Conservation (phyloP, 345 rosid species). For the Schrenkiella parvula region DNA sequence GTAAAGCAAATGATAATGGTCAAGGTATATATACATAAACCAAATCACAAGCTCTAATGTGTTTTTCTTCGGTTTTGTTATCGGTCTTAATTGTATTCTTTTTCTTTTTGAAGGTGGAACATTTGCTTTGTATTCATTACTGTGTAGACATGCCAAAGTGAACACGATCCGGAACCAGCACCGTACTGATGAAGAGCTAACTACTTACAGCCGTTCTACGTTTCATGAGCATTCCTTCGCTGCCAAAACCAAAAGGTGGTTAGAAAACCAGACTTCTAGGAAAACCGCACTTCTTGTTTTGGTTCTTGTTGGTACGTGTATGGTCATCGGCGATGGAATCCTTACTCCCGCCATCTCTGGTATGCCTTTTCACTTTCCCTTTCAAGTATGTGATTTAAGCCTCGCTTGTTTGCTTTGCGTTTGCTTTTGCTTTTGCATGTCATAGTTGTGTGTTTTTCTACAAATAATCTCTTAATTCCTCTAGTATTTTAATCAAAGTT, state of each 20-base stretch:
- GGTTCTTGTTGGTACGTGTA: conserved; percentile 85
- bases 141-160: conserved; percentile 83
- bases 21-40: conserved; percentile 41
- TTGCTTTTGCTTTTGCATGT: neutral
- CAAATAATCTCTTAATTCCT: neutral
- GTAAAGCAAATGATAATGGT: conserved; percentile 72
- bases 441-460: neutral
- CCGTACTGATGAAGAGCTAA: conserved; percentile 90
- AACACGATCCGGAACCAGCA: conserved; percentile 89
- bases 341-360: conserved; percentile 94
- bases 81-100: neutral
- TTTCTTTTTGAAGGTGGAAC: conserved; percentile 62
- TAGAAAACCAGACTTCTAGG: conserved; percentile 53
- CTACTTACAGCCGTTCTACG: conserved; percentile 84
- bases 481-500: too few relatives aligned
- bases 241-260: conserved; percentile 82
- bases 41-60: neutral
- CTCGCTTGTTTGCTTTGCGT: neutral
- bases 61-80: neutral
- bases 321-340: conserved; percentile 89
- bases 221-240: conserved; percentile 84
- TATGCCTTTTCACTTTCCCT: neutral
- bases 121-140: conserved; percentile 76
- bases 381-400: neutral
- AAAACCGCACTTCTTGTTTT: conserved; percentile 63